Base-by-base conservation (phyloP, 306 rosid species). In the Mimosa pudica region DNA sequence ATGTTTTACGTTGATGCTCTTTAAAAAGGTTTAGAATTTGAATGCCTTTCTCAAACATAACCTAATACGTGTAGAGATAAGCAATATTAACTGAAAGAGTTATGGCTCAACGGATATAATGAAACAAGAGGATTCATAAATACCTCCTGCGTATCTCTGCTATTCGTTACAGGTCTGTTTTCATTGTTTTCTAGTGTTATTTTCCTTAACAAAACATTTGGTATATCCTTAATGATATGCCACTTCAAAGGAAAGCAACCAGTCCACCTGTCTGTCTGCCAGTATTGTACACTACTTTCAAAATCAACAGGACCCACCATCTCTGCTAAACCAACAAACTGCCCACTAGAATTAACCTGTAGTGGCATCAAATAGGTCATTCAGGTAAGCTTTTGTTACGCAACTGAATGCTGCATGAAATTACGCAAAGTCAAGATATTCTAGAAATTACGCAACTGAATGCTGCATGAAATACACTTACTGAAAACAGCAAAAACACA, bases 91-190 rank as follows among this genome's bases (percentile, higher is more conserved):
- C 4, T 20, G 57, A 52, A 72, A 14, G 8, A 45, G 38, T 57
- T 64, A 10, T 8, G 17, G 20, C n/a, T 48, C 20, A 57, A n/a
- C 10, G 7, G 36, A 49, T 17, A 49, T 46, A 68, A 72, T 42
- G 48, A 81, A 81, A 64, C 58, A 75, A 75, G 63, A 10, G 44
- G 55, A 54, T 24, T 57, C 11, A 74, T 12, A 62, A 64, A 83
- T 86, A 88, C 91, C 91, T 88, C 91, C 30, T 85, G 91, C 33
- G 91, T 88, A 64, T 88, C 91, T 77, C 91, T 83, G 7, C 91
- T 88, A 24, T 88, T 88, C 1, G 89, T 88, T 1, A 88, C 91
- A 63, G 89, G 91, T 72, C 82, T 88, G 84, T 83, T 79, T 70
- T 88, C 91, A 57, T 88, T 88, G 81, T 88, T 88, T 66, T 88